A percentile compares a stretch with the other conserved stretches of the same genome.
These are phyloP conservation scores for Cryptococcus deneoformans DNA, from an alignment of 1,284 basidiomycete species.

Conservation along the genomic window DNA sequence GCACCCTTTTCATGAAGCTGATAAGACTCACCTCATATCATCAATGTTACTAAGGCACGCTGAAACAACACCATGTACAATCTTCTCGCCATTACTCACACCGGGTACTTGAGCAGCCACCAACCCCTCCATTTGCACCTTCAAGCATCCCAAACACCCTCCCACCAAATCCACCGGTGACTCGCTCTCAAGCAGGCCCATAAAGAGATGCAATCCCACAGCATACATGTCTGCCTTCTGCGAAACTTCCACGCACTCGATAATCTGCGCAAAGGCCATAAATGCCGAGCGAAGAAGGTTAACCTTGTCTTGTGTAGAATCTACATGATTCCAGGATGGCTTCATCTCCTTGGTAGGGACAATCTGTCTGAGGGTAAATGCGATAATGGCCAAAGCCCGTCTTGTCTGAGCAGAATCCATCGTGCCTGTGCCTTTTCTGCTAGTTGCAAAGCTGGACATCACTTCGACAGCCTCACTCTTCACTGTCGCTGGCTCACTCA, in stretches of 20 bases:
- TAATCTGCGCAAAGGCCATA: constrained; percentile 63
- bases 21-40: constrained; percentile 71
- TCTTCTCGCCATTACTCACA: constrained; percentile 46
- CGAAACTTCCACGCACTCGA: constrained; percentile 58
- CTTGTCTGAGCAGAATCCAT: constrained; percentile 38
- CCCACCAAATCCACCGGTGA: constrained; percentile 71
- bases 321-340: constrained; percentile 55
- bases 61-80: constrained; percentile 82
- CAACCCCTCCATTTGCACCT: constrained; percentile 60
- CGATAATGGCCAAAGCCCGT: constrained; percentile 52
- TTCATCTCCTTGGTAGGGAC: constrained; percentile 59
- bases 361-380: constrained; percentile 70
- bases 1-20: neutral
- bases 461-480: constrained; percentile 75
- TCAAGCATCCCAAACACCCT: constrained; percentile 73
- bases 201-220: constrained; percentile 74
- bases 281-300: constrained; percentile 68
- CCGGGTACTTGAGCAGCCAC: constrained; percentile 32
- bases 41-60: constrained; percentile 82
- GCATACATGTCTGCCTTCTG: constrained; percentile 65
- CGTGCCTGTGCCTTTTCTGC: constrained; percentile 34
- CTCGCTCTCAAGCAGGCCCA: constrained; percentile 82
- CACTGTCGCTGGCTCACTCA: constrained; percentile 74
- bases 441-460: constrained; percentile 62
- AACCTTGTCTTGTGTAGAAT: constrained; percentile 56